phyloP scores from a whole-genome alignment of 306 rosid species.

The Ormosia semicastrata region DNA sequence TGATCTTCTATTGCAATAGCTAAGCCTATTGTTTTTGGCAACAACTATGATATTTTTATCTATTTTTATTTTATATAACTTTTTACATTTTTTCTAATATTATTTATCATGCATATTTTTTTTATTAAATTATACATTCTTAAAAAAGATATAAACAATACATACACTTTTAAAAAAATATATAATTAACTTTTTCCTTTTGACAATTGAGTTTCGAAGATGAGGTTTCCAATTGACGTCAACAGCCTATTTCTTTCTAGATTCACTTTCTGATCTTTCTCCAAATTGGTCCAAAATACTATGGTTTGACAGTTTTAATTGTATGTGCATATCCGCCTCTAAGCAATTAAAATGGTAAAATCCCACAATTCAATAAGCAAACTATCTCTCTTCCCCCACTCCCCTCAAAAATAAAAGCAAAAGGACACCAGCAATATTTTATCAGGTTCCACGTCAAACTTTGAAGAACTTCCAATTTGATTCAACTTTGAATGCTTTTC shows the following conservation, averaged over 20 bases:
- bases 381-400: not conserved
- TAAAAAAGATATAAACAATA: too few species aligned
- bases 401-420: not conserved
- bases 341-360: not conserved
- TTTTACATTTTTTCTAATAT: too few species aligned
- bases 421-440: too few species aligned
- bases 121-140: too few species aligned
- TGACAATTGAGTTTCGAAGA: too few species aligned
- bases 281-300: not conserved
- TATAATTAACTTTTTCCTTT: too few species aligned
- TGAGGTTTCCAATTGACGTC: not conserved
- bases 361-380: not conserved
- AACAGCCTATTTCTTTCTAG: not conserved
- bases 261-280: not conserved
- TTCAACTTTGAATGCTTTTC: constrained; percentile 30
- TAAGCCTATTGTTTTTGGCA: too few species aligned
- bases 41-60: too few species aligned
- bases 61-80: too few species aligned
- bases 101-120: too few species aligned
- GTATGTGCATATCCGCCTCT: not conserved
- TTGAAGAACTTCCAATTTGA: constrained; percentile 16
- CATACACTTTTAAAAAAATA: too few species aligned
- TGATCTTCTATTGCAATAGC: too few species aligned
- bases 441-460: constrained; percentile 11
- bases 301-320: not conserved